Conservation (phyloP, 345 rosid genomes). For the Citrus cavaleriei region DNA sequence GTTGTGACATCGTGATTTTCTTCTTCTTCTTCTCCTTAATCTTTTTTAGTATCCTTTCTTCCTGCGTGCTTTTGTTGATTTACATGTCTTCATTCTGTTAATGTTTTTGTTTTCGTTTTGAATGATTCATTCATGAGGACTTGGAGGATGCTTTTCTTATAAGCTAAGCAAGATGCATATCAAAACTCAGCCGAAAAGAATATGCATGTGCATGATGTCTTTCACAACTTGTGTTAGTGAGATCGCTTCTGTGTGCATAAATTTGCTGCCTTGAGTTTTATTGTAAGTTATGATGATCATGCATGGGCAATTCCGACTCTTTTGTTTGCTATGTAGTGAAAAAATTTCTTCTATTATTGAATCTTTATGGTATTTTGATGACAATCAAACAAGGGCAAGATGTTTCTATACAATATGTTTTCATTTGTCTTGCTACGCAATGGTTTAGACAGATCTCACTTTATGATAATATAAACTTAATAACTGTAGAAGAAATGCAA, state of each 20-base stretch:
- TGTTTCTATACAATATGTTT: background rate
- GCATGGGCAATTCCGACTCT: background rate
- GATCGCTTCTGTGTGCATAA: background rate
- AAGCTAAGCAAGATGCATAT: constrained; percentile 25
- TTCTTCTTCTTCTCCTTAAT: constrained; percentile 8
- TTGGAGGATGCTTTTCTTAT: constrained; percentile 27
- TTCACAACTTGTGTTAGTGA: background rate
- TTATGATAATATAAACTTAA: background rate
- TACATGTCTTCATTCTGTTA: background rate
- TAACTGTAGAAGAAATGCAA: background rate
- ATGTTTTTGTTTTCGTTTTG: background rate
- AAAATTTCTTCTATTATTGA: background rate
- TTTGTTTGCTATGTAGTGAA: background rate
- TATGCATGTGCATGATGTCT: background rate
- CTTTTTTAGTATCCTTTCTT: background rate
- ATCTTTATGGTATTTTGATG: background rate
- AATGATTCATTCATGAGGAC: constrained; percentile 4
- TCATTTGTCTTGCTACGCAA: background rate
- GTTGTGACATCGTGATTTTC: constrained; percentile 16
- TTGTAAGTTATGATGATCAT: background rate
- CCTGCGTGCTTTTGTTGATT: background rate
- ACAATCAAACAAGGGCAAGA: background rate
- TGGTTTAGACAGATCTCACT: background rate
- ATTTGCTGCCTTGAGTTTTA: constrained; percentile 6
- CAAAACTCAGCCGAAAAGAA: background rate